Evolutionary conservation across 1,284 basidiomycete species (phyloP), one percentile per base, ranked within the genome.

Genomic region (Polyporus tsugae): DNA sequence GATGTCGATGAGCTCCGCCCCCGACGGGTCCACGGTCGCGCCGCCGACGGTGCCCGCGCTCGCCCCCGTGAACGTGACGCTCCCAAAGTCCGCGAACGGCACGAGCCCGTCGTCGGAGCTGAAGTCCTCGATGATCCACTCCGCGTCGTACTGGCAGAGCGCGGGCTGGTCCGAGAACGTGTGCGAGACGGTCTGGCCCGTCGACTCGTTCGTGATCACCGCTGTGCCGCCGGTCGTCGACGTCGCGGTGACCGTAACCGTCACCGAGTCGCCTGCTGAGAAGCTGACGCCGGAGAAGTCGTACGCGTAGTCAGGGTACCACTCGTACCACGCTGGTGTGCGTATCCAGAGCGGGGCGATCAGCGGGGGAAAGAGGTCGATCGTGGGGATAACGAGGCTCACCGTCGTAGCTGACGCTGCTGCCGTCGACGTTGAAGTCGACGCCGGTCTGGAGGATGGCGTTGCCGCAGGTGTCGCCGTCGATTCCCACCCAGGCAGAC

Each of bases 71-170:
- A 72, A 72, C 38, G 75, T 77, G 68, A 81, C 77, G 46, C 77
- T 78, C 66, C 79, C 79, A 58, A 80, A 83, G 78, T 81, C 76
- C 55, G 80, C 79, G 69, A 81, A 78, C n/a, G 78, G 76, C 29
- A 81, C 81, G 61, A 80, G 78, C 7, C 66, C 70, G 63, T 65
- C 71, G 67, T 65, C 68, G 65, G 76, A 71, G 70, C 76, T 74
- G 71, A 75, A 82, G 76, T 82, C 80, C 74, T 82, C 81, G 44
- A 82, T 65, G 67, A 72, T 70, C 71, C 71, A 72, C 65, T 72
- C 71, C 63, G 71, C 71, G 69, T 72, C 68, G 75, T 78, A 69
- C 70, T 79, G 70, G 75, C 80, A 80, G 38, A 83, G 79, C 38
- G 75, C 70, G 52, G 74, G 70, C 29, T 77, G 67, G 52, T 76